Percentiles rank a stretch among this genome's conserved stretches.
These are phyloP conservation scores for Gentiana macrophylla DNA, from an alignment of 257 asterid species.

Conservation along the genomic window DNA sequence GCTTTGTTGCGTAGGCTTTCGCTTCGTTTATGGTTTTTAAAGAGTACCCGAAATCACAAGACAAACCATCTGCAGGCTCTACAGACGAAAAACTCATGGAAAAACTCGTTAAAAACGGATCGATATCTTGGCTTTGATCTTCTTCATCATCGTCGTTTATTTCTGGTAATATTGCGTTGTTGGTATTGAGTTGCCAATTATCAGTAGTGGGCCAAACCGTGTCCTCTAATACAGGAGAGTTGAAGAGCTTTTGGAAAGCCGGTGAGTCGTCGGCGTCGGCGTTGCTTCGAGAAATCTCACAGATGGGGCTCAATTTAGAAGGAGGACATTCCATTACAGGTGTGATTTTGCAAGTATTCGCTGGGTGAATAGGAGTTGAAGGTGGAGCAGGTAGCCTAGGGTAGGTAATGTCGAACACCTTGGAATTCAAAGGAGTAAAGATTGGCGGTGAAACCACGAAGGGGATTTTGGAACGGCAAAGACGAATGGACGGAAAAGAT, in stretches of 20 bases:
- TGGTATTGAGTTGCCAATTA: no score
- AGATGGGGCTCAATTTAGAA: slow-evolving; percentile 5
- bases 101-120: no score
- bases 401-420: slow-evolving; percentile 23
- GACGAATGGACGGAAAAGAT: slow-evolving; percentile 18
- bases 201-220: no score
- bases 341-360: slow-evolving; percentile 9
- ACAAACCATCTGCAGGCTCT: slow-evolving; percentile 10
- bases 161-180: no score
- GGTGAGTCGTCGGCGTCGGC: slow-evolving; percentile 6
- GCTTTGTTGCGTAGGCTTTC: slow-evolving; percentile 6
- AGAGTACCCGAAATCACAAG: slow-evolving; percentile 12
- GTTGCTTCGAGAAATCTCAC: slow-evolving; percentile 3
- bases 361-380: slow-evolving; percentile 30
- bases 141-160: no score
- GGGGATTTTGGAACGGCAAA: slow-evolving; percentile 22
- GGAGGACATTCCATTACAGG: slow-evolving; percentile 7
- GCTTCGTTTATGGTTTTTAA: slow-evolving; percentile 5
- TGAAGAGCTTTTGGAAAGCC: slow-evolving; percentile 8
- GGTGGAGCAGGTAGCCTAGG: slow-evolving; percentile 34
- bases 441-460: slow-evolving; percentile 11
- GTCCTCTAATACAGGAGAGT: slow-evolving; percentile 26
- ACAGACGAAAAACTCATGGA: slow-evolving; percentile 20
- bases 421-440: slow-evolving; percentile 23
- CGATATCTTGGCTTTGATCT: no score